Base-by-base conservation (phyloP, 306 rosid species). In the Chamaecrista fasciculata region DNA sequence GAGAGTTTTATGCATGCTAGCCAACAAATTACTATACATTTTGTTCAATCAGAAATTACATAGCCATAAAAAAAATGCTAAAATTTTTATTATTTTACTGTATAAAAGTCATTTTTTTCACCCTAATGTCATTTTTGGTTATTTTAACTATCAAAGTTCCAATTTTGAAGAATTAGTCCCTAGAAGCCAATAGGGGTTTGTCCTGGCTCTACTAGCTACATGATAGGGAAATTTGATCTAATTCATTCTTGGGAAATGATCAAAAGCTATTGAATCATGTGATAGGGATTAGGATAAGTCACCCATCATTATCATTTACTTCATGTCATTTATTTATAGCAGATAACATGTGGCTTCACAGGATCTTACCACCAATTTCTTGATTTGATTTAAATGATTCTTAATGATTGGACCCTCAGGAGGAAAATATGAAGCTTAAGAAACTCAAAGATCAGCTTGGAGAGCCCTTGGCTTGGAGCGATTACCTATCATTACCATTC, bases 401-500 rank as follows among this genome's bases (percentile, higher is more conserved):
- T 49, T 48, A 20, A 29, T 25, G 67, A 25, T 76, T 23, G 19
- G 70, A 25, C 75, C 24, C 72, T 69, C 79, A 94, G 99, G 94
- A 91, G 67, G 99, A 94, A 81, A 91, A 85, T 72, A 66, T 84
- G 84, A 80, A 87, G 85, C 78, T 94, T 9, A 85, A 85, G 84
- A 81, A 80, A 55, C 79, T 62, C 46, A 91, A 91, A 77, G 85
- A 80, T 66, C 82, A 82, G 76, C 79, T 84, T 73, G 89, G 91
- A 11, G 88, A 88, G 79, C 74, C 95, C 28, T 56, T 91, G 78
- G 69, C 76, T 73, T 91, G 96, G 95, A 88, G 75, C 23, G 99
- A 94, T 78, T 94, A 94, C 82, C 58, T 91, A 74, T 88, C 92
- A 50, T 72, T 94, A 59, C 81, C 96, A 78, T 94, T 94, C 81